Evolutionary conservation across 805 yeast genomes (phyloP).

Genomic region (Candida nanaspora): DNA sequence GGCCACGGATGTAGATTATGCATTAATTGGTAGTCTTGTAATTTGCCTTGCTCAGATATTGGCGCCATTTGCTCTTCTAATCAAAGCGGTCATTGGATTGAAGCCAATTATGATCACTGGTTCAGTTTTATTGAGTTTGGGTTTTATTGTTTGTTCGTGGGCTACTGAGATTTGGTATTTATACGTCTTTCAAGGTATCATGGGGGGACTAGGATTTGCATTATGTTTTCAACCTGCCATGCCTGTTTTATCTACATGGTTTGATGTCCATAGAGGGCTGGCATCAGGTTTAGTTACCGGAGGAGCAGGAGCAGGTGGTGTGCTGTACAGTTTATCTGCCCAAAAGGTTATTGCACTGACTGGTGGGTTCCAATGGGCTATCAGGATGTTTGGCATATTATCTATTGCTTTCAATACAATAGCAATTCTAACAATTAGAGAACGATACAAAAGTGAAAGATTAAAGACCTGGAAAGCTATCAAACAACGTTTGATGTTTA

Average conservation of each 20-base stretch:
- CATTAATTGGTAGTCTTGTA: constrained; percentile 53
- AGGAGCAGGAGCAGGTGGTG: constrained; percentile 39
- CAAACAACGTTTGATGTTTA: constrained; percentile 6
- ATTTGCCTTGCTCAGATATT: constrained; percentile 16
- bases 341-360: constrained; percentile 30
- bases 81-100: constrained; percentile 16
- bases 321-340: constrained; percentile 26
- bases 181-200: constrained; percentile 44
- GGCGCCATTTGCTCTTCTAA: constrained; percentile 17
- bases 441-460: constrained; percentile 26
- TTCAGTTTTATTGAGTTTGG: constrained; percentile 33
- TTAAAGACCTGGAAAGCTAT: constrained; percentile 5
- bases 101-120: constrained; percentile 26
- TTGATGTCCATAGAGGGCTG: constrained; percentile 35
- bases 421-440: constrained; percentile 36
- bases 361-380: constrained; percentile 36
- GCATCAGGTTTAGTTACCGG: constrained; percentile 31
- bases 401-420: constrained; percentile 29
- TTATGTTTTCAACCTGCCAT: constrained; percentile 46
- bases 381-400: constrained; percentile 34
- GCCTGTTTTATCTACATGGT: constrained; percentile 46
- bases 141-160: constrained; percentile 36
- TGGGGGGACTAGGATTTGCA: constrained; percentile 44
- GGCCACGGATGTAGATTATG: constrained; percentile 47
- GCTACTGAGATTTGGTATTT: constrained; percentile 43